phyloP scores from a whole-genome alignment of 2,329 filamentous ascomycete genomes.

The Dendrostoma leiphaemia region DNA sequence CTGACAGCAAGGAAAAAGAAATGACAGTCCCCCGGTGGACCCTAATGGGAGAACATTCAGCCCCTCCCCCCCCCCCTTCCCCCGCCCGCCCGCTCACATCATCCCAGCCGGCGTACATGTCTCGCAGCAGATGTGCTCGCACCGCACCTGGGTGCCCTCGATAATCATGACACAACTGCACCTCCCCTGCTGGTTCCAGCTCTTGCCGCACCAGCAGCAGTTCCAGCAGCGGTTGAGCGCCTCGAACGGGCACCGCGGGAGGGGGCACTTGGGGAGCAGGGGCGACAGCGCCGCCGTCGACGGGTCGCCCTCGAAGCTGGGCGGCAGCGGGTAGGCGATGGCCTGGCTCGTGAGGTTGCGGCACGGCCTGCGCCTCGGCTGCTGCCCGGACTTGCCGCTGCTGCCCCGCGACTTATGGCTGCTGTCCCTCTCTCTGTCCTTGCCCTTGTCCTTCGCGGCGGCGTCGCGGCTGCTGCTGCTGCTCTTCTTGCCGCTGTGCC shows the following conservation, averaged over 20 bases:
- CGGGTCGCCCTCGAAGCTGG: slow-evolving; percentile 36
- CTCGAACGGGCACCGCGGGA: slow-evolving; percentile 49
- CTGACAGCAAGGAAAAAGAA: too few relatives aligned
- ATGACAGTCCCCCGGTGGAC: too few relatives aligned
- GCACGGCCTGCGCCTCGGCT: slow-evolving; percentile 37
- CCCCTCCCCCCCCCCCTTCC: too few relatives aligned
- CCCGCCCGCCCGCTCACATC: slow-evolving; percentile 12
- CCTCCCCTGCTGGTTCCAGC: slow-evolving; percentile 47
- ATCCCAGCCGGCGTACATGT: slow-evolving; percentile 42
- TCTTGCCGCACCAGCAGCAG: slow-evolving; percentile 56
- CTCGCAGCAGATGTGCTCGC: slow-evolving; percentile 54
- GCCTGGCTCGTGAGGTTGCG: slow-evolving; percentile 40
- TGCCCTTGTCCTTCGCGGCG: slow-evolving; percentile 4
- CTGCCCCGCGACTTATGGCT: slow-evolving; percentile 10
- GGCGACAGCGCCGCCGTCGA: slow-evolving; percentile 26
- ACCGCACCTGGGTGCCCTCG: slow-evolving; percentile 46
- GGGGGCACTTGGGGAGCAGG: slow-evolving; percentile 41
- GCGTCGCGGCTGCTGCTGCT: slow-evolving; percentile 5
- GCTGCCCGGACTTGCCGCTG: slow-evolving; percentile 18
- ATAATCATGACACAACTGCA: slow-evolving; percentile 54
- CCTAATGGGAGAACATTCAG: too few relatives aligned
- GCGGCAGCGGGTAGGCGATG: slow-evolving; percentile 46
- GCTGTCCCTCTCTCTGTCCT: slow-evolving; percentile 18
- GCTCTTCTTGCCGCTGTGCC: slow-evolving; percentile 14
- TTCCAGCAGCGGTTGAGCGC: slow-evolving; percentile 49